Conservation (phyloP, 352 stramenopile species). For the Phytophthora ohioensis region DNA sequence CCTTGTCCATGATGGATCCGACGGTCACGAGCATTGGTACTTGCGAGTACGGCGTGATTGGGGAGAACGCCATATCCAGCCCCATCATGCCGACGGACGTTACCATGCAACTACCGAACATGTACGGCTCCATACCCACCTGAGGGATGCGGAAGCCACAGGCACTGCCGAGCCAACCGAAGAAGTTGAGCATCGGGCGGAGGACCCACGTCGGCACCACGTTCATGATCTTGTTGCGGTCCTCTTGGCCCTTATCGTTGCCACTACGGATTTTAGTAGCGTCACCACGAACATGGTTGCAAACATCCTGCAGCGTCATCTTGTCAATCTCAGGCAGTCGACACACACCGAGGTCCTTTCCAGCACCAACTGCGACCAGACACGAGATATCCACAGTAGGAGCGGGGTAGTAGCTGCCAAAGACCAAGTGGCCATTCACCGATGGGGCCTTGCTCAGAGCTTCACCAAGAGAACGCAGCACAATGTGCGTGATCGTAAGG, state of each 20-base stretch:
- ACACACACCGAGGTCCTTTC: slow-evolving; percentile 72
- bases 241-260: slow-evolving; percentile 65
- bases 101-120: slow-evolving; percentile 79
- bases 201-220: slow-evolving; percentile 67
- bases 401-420: slow-evolving; percentile 72
- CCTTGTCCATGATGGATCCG: slow-evolving; percentile 70
- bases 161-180: slow-evolving; percentile 69
- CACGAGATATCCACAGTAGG: slow-evolving; percentile 76
- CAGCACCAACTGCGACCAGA: slow-evolving; percentile 61
- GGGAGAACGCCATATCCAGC: slow-evolving; percentile 71
- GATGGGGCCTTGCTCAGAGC: slow-evolving; percentile 61
- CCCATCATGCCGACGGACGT: slow-evolving; percentile 81
- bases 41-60: slow-evolving; percentile 71
- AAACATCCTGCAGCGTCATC: slow-evolving; percentile 65
- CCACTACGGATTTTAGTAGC: slow-evolving; percentile 60
- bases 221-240: slow-evolving; percentile 72
- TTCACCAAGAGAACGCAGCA: slow-evolving; percentile 62
- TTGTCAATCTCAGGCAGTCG: slow-evolving; percentile 57
- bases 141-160: slow-evolving; percentile 61
- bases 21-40: slow-evolving; percentile 76
- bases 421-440: slow-evolving; percentile 79
- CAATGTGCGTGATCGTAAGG: slow-evolving; percentile 77
- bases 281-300: slow-evolving; percentile 51
- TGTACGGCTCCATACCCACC: slow-evolving; percentile 72
- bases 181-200: slow-evolving; percentile 61